These are phyloP conservation scores for Quercus suber DNA, from an alignment of 306 rosid species.

Conservation along the genomic window DNA sequence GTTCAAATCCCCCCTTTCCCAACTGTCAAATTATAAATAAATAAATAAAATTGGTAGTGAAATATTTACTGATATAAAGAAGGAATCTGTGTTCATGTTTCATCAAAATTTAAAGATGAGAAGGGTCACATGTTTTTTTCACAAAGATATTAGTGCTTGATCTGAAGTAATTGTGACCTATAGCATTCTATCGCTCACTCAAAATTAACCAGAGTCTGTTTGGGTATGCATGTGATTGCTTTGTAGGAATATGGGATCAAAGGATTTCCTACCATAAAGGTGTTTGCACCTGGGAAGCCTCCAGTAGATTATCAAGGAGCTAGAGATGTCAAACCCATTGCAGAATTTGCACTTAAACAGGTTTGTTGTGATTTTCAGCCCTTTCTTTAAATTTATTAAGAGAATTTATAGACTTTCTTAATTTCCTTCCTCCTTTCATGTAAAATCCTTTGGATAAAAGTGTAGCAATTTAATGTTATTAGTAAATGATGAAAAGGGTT, in stretches of 20 bases:
- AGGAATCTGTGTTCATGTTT: background rate
- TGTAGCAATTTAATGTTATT: background rate
- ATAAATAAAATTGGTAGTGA: background rate
- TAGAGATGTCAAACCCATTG: constrained; percentile 87
- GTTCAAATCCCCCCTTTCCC: no score
- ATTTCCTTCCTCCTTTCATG: background rate
- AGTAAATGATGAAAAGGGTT: constrained; percentile 1
- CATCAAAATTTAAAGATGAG: background rate
- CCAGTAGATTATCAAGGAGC: constrained; percentile 95
- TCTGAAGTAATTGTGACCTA: constrained; percentile 3
- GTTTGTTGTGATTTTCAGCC: constrained; percentile 31
- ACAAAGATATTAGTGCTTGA: background rate
- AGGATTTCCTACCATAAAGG: constrained; percentile 95
- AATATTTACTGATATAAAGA: background rate
- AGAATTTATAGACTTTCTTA: background rate
- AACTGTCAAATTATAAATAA: no score
- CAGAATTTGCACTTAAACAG: constrained; percentile 89
- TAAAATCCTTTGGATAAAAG: background rate
- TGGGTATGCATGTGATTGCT: constrained; percentile 18
- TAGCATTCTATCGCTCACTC: background rate
- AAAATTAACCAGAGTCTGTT: background rate
- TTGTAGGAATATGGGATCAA: constrained; percentile 80
- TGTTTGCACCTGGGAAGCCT: constrained; percentile 82
- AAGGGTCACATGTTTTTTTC: background rate
- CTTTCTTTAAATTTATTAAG: background rate